Base-by-base conservation (phyloP, 2,329 filamentous ascomycete species). In the Hypocrella siamensis region DNA sequence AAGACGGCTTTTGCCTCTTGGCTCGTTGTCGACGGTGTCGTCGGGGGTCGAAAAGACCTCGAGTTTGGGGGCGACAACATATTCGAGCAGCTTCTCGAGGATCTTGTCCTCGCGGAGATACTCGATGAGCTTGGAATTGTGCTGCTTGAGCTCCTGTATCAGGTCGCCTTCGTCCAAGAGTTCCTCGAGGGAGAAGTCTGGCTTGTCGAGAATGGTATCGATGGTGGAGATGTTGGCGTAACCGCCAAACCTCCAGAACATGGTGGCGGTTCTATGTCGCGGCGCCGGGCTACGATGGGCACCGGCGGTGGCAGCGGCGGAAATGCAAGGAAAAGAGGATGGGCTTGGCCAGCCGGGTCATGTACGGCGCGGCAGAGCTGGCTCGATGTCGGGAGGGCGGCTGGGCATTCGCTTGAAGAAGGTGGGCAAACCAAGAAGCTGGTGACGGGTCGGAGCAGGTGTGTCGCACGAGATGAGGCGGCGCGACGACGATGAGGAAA, bases 231-330 rank as follows among this genome's bases (percentile, higher is more conserved):
- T 80, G 69, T 84, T 93, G 67, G 86, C 83, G 70, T 96, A 96
- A 52, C 85, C 85, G 70, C 90, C 88, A 70, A 96, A 98, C 62
- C 88, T 80, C 90, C 90, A 98, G 62, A 98, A 98, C 90, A 98
- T 98, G 65, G 58, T 88, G 76, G 51, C 53, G 47, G 46, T 34
- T 39, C 43, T 46, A 41, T 38, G 44, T 46, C 45, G 47, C 47
- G 42, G 46, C 49, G 44, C 52, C 45, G 47, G 45, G 45, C 40
- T 41, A 45, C 38, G 37, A 36, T 37, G 36, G 37, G 46, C 47
- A 46, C 46, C 48, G 48, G 49, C 45, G n/a, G n/a, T n/a, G n/a
- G 25, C 25, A 7, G n/a, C 7, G 44, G 41, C 41, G 14, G 40
- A 42, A 39, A 35, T 37, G 40, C 37, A 37, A 34, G 39, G 33